Conservation (phyloP, 2,329 filamentous ascomycete genomes). For the Xylaria sp. region DNA sequence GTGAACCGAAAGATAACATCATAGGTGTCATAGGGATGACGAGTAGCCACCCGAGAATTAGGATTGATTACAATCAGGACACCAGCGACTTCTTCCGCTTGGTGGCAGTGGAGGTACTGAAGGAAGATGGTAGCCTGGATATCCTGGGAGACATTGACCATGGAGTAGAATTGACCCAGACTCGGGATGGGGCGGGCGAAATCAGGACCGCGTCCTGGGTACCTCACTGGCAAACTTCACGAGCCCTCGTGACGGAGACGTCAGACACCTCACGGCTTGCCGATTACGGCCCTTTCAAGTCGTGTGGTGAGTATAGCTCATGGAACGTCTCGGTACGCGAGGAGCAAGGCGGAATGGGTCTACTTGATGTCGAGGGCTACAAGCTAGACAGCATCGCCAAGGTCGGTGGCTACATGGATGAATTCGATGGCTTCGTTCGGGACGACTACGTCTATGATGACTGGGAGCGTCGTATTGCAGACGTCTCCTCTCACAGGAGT, state of each 20-base stretch:
- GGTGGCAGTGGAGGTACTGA: background rate
- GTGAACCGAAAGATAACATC: background rate
- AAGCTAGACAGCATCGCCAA: background rate
- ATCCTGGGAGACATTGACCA: conserved; percentile 2
- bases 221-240: conserved; percentile 1
- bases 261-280: background rate
- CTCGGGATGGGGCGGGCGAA: background rate
- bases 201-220: background rate
- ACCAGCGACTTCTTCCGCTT: background rate
- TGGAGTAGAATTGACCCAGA: background rate
- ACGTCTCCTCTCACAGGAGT: background rate
- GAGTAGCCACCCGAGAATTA: background rate
- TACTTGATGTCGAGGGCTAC: background rate
- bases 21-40: background rate
- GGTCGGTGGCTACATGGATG: background rate
- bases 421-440: background rate
- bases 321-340: background rate
- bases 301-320: background rate
- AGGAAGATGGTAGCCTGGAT: background rate
- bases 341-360: conserved; percentile 1
- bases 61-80: background rate
- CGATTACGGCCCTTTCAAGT: background rate
- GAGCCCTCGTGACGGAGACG: background rate
- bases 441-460: background rate
- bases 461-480: background rate